Evolutionary conservation across 106 monocot genomes (phyloP), one percentile per base, ranked within the genome.

Genomic region (Hemerocallis citrina): DNA sequence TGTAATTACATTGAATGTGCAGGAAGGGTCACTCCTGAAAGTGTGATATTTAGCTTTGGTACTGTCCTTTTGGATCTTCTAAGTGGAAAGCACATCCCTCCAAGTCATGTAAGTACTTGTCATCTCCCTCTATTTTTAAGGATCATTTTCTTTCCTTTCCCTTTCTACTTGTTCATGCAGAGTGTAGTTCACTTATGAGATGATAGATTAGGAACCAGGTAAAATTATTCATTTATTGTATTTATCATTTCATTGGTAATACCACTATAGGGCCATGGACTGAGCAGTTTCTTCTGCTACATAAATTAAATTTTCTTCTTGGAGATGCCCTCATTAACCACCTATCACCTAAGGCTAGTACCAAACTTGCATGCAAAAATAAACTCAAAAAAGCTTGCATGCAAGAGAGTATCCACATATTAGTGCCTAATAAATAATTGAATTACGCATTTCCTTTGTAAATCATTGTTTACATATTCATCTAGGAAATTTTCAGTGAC

Each of bases 21-120:
- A 75, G 75, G 75, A 42, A 68, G 63, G 29, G 68, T 75, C 11
- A 68, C 75, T 30, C 59, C 68, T n/a, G 68, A 75, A 55, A 68
- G 75, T 63, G 68, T 75, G 31, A 68, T 75, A 55, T 75, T 52
- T 31, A 75, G 75, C 62, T 75, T 75, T 63, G 75, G 75, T 13
- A 75, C 75, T 25, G 32, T 75, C 8, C 68, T 75, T 10, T 62
- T 75, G 45, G 75, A 75, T 68, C 75, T 75, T 57, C 63, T 75
- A 3, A 75, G 75, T 68, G 75, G 61, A 40, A 61, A 61, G 25
- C 61, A 35, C 24, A 42, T 61, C 34, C 61, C 61, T 61, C 61
- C 61, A 68, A 68, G 52, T 30, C 75, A 68, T 68, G 67, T 66
- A 67, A 67, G 38, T 61, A 7, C 16, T 17, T 45, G 19, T 17